Percentiles rank a stretch among this genome's conserved stretches.
phyloP scores from a whole-genome alignment of 768 basidiomycete species.

The Lepiota brunneoincarnata region DNA sequence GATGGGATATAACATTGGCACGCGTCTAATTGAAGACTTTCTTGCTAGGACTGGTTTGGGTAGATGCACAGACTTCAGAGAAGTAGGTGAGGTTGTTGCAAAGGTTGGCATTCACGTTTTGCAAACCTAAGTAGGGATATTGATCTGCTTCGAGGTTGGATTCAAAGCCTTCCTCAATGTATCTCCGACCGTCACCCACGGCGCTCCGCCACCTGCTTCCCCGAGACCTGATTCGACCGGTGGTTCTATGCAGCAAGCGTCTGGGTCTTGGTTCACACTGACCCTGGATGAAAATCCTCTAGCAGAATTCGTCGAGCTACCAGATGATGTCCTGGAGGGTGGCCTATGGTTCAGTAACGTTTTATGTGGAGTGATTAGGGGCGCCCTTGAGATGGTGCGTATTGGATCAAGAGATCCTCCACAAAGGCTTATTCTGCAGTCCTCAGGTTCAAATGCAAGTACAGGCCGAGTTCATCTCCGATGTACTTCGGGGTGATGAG shows the following conservation, averaged over 20 bases:
- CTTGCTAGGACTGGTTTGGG: constrained; percentile 89
- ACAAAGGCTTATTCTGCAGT: constrained; percentile 9
- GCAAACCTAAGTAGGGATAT: neutral
- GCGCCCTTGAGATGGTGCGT: constrained; percentile 93
- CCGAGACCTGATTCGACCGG: constrained; percentile 39
- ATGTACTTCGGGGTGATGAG: constrained; percentile 91
- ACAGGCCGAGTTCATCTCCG: constrained; percentile 83
- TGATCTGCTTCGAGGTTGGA: constrained; percentile 62
- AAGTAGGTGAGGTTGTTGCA: constrained; percentile 92
- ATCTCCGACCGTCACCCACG: constrained; percentile 77
- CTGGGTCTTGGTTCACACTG: constrained; percentile 71
- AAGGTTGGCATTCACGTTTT: constrained; percentile 57
- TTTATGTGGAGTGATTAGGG: constrained; percentile 89
- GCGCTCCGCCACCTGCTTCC: constrained; percentile 46
- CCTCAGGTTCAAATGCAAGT: constrained; percentile 95
- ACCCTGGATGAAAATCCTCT: constrained; percentile 95
- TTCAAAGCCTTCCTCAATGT: constrained; percentile 98
- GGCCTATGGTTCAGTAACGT: constrained; percentile 98
- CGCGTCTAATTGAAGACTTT: constrained; percentile 94
- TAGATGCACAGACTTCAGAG: constrained; percentile 90
- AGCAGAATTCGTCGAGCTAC: constrained; percentile 95
- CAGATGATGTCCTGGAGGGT: constrained; percentile 88
- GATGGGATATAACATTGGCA: constrained; percentile 99
- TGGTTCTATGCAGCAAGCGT: constrained; percentile 28
- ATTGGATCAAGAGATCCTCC: neutral